Evolutionary conservation across 352 stramenopile species (phyloP).

Genomic region (Phytophthora sp.): DNA sequence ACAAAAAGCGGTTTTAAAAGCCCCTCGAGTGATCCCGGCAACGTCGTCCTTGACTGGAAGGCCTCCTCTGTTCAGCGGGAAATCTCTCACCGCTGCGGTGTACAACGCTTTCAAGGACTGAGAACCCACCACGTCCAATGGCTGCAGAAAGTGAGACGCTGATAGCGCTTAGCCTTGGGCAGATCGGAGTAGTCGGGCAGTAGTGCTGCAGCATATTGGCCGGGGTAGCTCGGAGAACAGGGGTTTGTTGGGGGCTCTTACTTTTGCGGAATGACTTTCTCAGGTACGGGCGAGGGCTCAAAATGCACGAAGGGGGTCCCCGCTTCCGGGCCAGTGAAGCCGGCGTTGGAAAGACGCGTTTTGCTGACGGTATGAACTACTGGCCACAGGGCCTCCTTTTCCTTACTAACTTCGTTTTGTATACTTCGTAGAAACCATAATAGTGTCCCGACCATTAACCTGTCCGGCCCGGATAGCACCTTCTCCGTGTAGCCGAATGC

Average conservation of each 20-base stretch:
- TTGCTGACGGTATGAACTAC: not conserved
- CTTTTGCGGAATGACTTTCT: not conserved
- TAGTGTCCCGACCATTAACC: not conserved
- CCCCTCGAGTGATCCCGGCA: not conserved
- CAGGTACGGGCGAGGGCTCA: not conserved
- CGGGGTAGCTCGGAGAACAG: not conserved
- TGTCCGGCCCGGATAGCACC: not conserved
- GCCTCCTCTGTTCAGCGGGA: not conserved
- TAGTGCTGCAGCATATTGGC: not conserved
- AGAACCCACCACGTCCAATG: constrained; percentile 1
- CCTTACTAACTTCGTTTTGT: too few species aligned
- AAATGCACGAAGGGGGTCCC: not conserved
- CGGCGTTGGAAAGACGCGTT: not conserved
- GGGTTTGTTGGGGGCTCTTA: too few species aligned
- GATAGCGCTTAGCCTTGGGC: not conserved
- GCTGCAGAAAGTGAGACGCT: not conserved
- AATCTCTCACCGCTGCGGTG: not conserved
- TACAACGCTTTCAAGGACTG: constrained; percentile 8
- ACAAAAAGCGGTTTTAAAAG: constrained; percentile 1
- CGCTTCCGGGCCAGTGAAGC: not conserved
- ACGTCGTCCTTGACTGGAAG: constrained; percentile 7
- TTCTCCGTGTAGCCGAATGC: too few species aligned
- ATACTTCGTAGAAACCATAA: not conserved
- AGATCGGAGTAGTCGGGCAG: not conserved
- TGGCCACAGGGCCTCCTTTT: not conserved